Evolutionary conservation across 805 yeast genomes (phyloP).

Genomic region (Saccharomycopsis lassenensis): DNA sequence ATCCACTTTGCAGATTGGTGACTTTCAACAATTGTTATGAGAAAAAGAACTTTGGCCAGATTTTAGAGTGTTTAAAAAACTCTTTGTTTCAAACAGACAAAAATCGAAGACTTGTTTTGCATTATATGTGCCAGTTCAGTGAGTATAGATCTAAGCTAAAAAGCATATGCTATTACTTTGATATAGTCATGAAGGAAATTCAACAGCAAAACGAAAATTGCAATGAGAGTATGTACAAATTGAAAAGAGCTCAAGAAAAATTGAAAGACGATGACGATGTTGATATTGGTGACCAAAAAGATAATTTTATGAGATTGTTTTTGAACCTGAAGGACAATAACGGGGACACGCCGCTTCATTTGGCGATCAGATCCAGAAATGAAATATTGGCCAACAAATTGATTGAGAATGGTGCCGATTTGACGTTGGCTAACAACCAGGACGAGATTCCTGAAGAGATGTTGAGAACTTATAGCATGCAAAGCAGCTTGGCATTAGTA

Average conservation of each 20-base stretch:
- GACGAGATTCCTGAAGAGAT: conserved; percentile 24
- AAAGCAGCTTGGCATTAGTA: no score
- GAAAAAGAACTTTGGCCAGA: conserved; percentile 43
- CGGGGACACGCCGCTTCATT: conserved; percentile 80
- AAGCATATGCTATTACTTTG: conserved; percentile 46
- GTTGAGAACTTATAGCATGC: no score
- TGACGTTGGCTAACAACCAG: conserved; percentile 14
- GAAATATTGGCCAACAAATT: conserved; percentile 33
- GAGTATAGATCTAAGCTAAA: conserved; percentile 38
- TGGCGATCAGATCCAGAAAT: conserved; percentile 54
- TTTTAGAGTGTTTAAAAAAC: conserved; percentile 49
- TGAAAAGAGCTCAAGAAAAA: conserved; percentile 16
- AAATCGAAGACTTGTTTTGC: conserved; percentile 63
- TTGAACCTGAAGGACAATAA: conserved; percentile 67
- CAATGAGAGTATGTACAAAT: conserved; percentile 14
- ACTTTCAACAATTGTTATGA: conserved; percentile 67
- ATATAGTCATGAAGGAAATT: conserved; percentile 30
- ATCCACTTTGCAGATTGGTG: conserved; percentile 56
- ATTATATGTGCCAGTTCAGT: conserved; percentile 49
- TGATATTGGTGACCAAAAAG: conserved; percentile 19
- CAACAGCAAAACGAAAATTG: conserved; percentile 12
- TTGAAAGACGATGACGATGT: conserved; percentile 19
- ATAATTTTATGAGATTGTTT: conserved; percentile 41
- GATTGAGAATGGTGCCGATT: conserved; percentile 33
- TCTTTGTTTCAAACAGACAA: conserved; percentile 64